Conservation (phyloP, 2,329 filamentous ascomycete genomes). For the Penicillium corylophilum region DNA sequence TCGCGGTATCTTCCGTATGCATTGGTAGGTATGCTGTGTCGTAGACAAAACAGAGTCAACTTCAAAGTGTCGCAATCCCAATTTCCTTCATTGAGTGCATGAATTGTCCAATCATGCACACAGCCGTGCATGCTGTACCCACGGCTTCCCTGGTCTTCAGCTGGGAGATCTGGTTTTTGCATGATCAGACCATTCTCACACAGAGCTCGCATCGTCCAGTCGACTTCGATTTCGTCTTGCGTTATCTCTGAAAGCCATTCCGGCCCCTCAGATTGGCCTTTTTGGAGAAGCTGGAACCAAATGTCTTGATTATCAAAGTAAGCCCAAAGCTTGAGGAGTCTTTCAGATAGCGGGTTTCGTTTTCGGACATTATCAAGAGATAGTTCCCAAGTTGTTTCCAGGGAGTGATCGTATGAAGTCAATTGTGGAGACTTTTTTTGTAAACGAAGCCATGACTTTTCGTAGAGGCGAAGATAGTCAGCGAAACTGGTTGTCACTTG, state of each 20-base stretch:
- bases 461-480: conserved; percentile 2
- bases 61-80: not conserved
- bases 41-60: not conserved
- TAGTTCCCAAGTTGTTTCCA: conserved; percentile 7
- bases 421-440: not conserved
- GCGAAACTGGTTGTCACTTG: not conserved
- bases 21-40: not conserved
- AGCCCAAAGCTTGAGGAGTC: conserved; percentile 3
- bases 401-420: not conserved
- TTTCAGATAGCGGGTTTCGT: conserved; percentile 1
- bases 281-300: conserved; percentile 6
- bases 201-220: not conserved
- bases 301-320: conserved; percentile 7
- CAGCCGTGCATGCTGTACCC: not conserved
- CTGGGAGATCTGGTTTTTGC: not conserved
- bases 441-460: conserved; percentile 3
- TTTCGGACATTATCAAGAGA: not conserved
- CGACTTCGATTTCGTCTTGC: not conserved
- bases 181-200: not conserved
- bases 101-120: not conserved
- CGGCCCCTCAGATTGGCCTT: not conserved
- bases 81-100: not conserved
- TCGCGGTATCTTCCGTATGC: not conserved
- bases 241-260: not conserved
- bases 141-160: not conserved